Base-by-base conservation (phyloP, 495 filamentous ascomycete species). In the Lophium mytilinum region DNA sequence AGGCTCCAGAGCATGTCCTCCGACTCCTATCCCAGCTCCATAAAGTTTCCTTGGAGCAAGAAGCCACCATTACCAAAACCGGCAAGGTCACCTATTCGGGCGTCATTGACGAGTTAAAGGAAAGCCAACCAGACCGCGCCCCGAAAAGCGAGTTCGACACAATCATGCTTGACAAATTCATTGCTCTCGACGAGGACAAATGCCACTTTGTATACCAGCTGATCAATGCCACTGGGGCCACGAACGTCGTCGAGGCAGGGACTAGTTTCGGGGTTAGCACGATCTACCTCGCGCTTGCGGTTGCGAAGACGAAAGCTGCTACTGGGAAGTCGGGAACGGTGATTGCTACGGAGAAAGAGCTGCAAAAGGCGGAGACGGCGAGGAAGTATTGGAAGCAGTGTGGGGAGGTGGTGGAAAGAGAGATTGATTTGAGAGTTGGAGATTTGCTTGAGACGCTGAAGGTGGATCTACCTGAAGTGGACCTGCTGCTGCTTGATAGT, bases 241-340 rank as follows among this genome's bases (percentile, higher is more conserved):
- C 60, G 2, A 78, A 74, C 30, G 66, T 81, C 37, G 75, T 83
- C 17, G 81, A 83, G 55, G 78, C 75, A 0, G 80, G 80, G 7
- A 83, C 81, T 5, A 78, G 75, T 49, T 83, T 76, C 52, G 80
- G 81, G 11, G 79, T 84, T 1, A 78, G 75, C 49, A 82, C 80
- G 0, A 83, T 84, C 55, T 82, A 83, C 50, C 74, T 83, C 17
- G 78, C 78, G 0, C 65, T 83, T 1, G 81, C 79, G 0, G 74
- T 81, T 12, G 71, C 68, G 0, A 66, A 73, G 45, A 77, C 74
- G 33, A 69, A 48, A 12, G 60, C 55, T 9, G 62, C 59, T 0
- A 51, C 37, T 11, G 62, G 47, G 1, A 61, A 54, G 3, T 19
- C 19, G 15, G 77, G 74, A 5, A 71, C 66, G 34, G 78, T 82